Conservation (phyloP, 2,329 filamentous ascomycete species). For the Aspergillus floridensis region DNA sequence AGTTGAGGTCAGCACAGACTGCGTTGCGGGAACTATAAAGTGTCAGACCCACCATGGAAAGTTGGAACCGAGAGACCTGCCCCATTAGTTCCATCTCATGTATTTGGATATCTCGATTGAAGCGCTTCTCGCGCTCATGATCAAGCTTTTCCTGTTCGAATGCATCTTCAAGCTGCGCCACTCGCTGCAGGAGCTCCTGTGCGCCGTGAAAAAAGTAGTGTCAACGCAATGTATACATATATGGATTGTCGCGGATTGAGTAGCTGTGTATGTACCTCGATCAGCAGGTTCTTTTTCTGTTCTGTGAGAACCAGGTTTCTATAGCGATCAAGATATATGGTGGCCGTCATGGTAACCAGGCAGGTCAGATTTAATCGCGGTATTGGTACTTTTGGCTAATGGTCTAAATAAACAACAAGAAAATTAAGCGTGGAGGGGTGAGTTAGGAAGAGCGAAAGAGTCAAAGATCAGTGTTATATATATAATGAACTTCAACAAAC, state of each 20-base stretch:
- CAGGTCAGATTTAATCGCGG: not conserved
- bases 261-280: conserved; percentile 39
- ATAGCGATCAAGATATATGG: conserved; percentile 43
- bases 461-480: not conserved
- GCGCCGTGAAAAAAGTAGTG: conserved; percentile 7
- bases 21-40: not conserved
- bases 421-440: too few relatives aligned
- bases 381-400: not conserved
- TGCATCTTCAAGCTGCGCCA: conserved; percentile 44
- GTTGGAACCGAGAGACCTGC: conserved; percentile 45
- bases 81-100: conserved; percentile 49
- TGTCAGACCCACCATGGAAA: conserved; percentile 41
- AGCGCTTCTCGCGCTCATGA: conserved; percentile 48
- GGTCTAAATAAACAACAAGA: too few relatives aligned
- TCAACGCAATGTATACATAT: conserved; percentile 17
- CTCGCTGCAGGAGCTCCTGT: conserved; percentile 47
- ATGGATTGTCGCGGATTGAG: conserved; percentile 6
- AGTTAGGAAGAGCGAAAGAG: not conserved
- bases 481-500: not conserved
- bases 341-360: conserved; percentile 31
- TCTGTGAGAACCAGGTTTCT: conserved; percentile 45
- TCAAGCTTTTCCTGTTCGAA: conserved; percentile 46
- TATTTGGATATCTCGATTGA: conserved; percentile 48
- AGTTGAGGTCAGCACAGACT: conserved; percentile 7
- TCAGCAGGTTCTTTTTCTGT: conserved; percentile 48